These are phyloP conservation scores for Colletotrichum scovillei DNA, from an alignment of 2,329 filamentous ascomycete genomes.

Conservation along the genomic window DNA sequence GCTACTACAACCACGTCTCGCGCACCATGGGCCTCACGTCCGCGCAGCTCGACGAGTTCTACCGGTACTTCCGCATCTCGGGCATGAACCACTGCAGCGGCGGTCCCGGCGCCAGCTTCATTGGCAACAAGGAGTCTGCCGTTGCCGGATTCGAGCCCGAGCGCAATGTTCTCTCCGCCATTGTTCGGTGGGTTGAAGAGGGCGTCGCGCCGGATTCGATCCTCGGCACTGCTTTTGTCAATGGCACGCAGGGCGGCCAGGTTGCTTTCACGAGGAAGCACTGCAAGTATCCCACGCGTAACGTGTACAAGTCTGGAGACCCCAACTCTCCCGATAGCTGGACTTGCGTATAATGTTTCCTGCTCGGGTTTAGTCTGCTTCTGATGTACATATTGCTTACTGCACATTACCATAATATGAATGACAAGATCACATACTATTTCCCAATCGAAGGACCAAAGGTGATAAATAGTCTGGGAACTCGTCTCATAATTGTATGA, in stretches of 20 bases:
- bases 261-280: conserved; percentile 47
- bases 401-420: not conserved
- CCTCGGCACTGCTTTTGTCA: conserved; percentile 47
- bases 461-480: too few relatives aligned
- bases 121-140: conserved; percentile 41
- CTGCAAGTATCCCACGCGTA: conserved; percentile 48
- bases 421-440: not conserved
- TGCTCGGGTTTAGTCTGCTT: not conserved
- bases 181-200: conserved; percentile 46
- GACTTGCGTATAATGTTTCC: conserved; percentile 22
- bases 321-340: conserved; percentile 36
- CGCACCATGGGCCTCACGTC: conserved; percentile 52
- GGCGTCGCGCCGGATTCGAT: conserved; percentile 43
- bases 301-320: conserved; percentile 41
- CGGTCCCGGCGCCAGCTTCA: conserved; percentile 41
- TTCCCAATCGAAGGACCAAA: too few relatives aligned
- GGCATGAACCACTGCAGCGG: conserved; percentile 47
- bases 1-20: conserved; percentile 61
- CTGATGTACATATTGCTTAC: not conserved
- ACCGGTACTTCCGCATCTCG: conserved; percentile 46
- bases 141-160: conserved; percentile 42
- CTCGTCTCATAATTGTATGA: too few relatives aligned
- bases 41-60: conserved; percentile 48
- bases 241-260: conserved; percentile 39
- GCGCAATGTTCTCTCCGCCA: conserved; percentile 43